Percentiles rank a stretch among this genome's conserved stretches.
These are phyloP conservation scores for Erythrobasidium hasegawianum DNA, from an alignment of 1,284 basidiomycete genomes.

Conservation along the genomic window DNA sequence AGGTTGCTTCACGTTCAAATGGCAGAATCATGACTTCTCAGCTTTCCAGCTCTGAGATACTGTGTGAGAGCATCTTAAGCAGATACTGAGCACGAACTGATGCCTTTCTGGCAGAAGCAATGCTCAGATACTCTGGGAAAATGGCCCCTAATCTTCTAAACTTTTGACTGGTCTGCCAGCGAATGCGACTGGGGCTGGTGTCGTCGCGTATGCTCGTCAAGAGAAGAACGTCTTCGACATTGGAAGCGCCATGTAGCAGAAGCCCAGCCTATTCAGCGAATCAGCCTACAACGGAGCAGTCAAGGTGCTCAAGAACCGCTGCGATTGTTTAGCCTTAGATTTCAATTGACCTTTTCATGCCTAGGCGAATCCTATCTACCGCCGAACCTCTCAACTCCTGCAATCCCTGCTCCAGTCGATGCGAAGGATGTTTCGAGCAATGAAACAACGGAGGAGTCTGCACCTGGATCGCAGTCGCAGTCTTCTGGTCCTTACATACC, in stretches of 20 bases:
- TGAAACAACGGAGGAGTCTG: not conserved
- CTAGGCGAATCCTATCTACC: constrained; percentile 1
- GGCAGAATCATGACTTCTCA: not conserved
- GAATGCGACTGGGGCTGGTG: constrained; percentile 5
- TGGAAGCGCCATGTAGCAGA: not conserved
- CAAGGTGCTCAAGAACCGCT: not conserved
- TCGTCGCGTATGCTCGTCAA: not conserved
- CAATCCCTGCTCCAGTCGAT: not conserved
- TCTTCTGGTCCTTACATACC: not conserved
- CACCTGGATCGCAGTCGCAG: not conserved
- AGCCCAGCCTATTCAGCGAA: not conserved
- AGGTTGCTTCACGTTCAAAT: not conserved
- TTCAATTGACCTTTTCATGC: not conserved
- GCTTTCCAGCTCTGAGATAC: not conserved
- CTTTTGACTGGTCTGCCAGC: not conserved
- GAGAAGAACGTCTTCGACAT: not conserved
- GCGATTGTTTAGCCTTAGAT: not conserved
- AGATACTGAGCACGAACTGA: not conserved
- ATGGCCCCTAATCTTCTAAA: too few species aligned
- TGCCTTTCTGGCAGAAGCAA: not conserved
- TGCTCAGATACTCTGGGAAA: too few species aligned
- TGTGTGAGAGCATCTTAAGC: not conserved
- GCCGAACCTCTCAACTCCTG: not conserved
- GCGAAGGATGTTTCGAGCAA: not conserved
- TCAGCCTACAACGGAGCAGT: not conserved